Evolutionary conservation across 2,329 filamentous ascomycete species (phyloP).

Genomic region (Monosporascus sp.): DNA sequence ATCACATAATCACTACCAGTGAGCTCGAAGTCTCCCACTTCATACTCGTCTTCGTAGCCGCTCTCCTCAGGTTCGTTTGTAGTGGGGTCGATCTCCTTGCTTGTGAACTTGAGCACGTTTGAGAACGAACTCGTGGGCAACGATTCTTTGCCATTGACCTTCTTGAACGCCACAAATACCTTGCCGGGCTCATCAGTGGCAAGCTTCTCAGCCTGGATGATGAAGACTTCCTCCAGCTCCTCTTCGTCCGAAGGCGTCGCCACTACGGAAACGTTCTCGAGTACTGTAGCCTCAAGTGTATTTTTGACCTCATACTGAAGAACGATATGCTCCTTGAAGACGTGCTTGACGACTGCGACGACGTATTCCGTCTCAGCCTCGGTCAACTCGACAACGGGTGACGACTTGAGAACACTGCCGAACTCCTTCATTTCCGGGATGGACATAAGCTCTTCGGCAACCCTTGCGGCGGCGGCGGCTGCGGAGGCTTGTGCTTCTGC

Average conservation of each 20-base stretch:
- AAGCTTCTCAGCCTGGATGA: constrained; percentile 81
- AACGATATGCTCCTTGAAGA: constrained; percentile 96
- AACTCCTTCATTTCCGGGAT: constrained; percentile 91
- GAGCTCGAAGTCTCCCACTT: constrained; percentile 89
- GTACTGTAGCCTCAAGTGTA: constrained; percentile 82
- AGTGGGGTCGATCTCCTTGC: constrained; percentile 94
- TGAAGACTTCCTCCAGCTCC: constrained; percentile 84
- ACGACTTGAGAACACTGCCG: constrained; percentile 88
- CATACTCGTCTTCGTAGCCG: constrained; percentile 97
- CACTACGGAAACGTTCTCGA: constrained; percentile 83
- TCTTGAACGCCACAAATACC: constrained; percentile 92
- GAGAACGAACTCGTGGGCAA: constrained; percentile 79
- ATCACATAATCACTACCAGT: constrained; percentile 90
- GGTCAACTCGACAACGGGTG: constrained; percentile 78
- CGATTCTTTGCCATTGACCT: constrained; percentile 68
- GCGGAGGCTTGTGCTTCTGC: constrained; percentile 73
- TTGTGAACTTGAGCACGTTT: constrained; percentile 93
- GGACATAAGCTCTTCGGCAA: constrained; percentile 78
- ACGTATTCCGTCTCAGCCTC: constrained; percentile 98
- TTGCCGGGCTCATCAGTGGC: constrained; percentile 82
- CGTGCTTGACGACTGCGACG: constrained; percentile 87
- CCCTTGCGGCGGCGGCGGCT: constrained; percentile 78
- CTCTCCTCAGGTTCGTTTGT: constrained; percentile 87
- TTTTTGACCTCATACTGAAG: constrained; percentile 98
- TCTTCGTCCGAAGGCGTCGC: constrained; percentile 78